Base-by-base conservation (phyloP, 2,329 filamentous ascomycete species). In the Davidsoniella eucalypti region DNA sequence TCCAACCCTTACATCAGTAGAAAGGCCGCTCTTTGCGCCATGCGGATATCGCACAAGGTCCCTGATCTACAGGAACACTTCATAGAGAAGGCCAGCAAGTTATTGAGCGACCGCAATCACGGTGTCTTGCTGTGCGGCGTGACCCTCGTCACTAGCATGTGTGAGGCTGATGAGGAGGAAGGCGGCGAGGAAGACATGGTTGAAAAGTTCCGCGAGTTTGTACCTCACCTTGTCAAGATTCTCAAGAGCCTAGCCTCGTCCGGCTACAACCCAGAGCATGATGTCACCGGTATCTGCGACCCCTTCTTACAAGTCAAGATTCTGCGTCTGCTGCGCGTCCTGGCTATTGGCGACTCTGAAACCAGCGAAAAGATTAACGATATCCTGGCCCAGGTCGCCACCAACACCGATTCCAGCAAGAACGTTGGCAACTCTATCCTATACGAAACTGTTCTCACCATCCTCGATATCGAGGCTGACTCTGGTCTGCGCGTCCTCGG, bases 311-410 rank as follows among this genome's bases (percentile, higher is more conserved):
- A 98, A 67, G 88, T 94, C 67, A 98, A 96, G 70, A 87, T 98
- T 52, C 71, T 98, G 50, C 80, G 85, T 51, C 68, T 98, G 47
- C 70, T 98, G 48, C 76, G 90, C 56, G 85, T 94, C 7, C 71
- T 98, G 43, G 90, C 84, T 14, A 80, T 87, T 54, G 88, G 90
- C 36, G 87, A 98, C 64, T 71, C 80, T 9, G 75, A 87, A 54
- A 87, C 86, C 23, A 96, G 87, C 64, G 93, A 98, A 65, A 82
- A 94, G 64, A 96, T 98, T 69, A 98, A 96, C 67, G 92, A 98
- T 61, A 98, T 98, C 54, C 70, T 98, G 54, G 92, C 92, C 5
- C 88, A 94, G 68, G 92, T 98, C 50, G 92, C 92, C 48, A 96
- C 90, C 38, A 98, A 98, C 65, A 98, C 92, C 1, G 92, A 98